These are phyloP conservation scores for Pholiota adiposa DNA, from an alignment of 1,284 basidiomycete genomes.

Conservation along the genomic window DNA sequence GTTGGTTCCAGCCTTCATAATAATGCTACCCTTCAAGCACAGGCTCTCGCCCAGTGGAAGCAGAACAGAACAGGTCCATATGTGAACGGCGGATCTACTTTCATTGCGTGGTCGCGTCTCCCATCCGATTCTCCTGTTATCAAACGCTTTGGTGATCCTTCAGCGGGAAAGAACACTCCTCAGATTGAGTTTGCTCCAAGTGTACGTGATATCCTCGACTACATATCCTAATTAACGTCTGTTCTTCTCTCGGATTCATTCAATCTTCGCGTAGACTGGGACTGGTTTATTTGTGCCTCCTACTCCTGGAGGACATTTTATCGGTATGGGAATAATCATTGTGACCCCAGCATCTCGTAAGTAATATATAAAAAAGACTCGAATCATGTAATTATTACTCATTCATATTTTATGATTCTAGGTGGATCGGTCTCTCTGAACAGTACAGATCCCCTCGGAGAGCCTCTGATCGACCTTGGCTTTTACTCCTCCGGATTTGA, in stretches of 20 bases:
- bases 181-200: constrained; percentile 26
- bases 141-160: constrained; percentile 22
- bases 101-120: constrained; percentile 27
- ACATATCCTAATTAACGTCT: background rate
- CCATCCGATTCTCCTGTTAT: constrained; percentile 23
- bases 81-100: constrained; percentile 16
- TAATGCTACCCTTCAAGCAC: constrained; percentile 17
- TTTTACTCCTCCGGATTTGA: constrained; percentile 33
- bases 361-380: background rate
- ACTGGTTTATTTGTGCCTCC: background rate
- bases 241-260: background rate
- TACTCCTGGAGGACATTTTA: background rate
- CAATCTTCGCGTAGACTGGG: constrained; percentile 14
- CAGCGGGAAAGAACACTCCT: constrained; percentile 29
- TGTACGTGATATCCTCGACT: constrained; percentile 14
- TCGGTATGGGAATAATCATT: constrained; percentile 1
- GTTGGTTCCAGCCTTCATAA: constrained; percentile 15
- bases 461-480: constrained; percentile 40
- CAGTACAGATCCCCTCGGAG: constrained; percentile 34
- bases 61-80: constrained; percentile 19
- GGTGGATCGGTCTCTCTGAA: constrained; percentile 40
- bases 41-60: constrained; percentile 25
- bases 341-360: constrained; percentile 8
- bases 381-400: background rate
- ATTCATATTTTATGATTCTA: constrained; percentile 11